Evolutionary conservation across 768 basidiomycete species (phyloP).

Genomic region (Chalciporus pseudorubinellus): DNA sequence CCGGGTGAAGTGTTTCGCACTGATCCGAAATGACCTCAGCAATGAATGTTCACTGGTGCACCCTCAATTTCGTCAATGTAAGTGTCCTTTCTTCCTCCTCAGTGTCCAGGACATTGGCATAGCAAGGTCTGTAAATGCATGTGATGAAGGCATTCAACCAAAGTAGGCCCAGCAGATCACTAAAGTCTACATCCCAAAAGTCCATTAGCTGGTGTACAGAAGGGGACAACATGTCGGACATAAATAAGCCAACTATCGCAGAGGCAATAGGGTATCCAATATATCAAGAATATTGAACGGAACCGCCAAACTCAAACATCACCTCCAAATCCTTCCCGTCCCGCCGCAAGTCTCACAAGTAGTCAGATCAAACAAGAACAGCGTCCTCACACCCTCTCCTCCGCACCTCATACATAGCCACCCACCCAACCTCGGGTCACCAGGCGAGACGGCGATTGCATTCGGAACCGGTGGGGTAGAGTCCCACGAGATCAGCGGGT

Average conservation of each 20-base stretch:
- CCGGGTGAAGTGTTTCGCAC: no score
- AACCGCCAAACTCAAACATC: background rate
- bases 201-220: no score
- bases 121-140: no score
- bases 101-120: no score
- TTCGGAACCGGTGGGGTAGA: slow-evolving; percentile 36
- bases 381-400: slow-evolving; percentile 51
- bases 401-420: slow-evolving; percentile 60
- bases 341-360: slow-evolving; percentile 62
- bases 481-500: slow-evolving; percentile 17
- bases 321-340: slow-evolving; percentile 53
- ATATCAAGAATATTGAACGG: background rate
- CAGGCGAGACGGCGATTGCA: slow-evolving; percentile 50
- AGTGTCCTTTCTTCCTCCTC: no score
- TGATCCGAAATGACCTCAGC: no score
- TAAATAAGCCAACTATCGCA: no score
- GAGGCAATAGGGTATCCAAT: slow-evolving; percentile 4
- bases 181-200: no score
- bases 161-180: no score
- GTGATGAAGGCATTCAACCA: no score
- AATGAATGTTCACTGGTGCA: no score
- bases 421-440: slow-evolving; percentile 73
- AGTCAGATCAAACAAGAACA: slow-evolving; percentile 53
- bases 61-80: no score
- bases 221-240: background rate